phyloP scores from a whole-genome alignment of 1,139 yeast species.

The Spathaspora jeffriesii region DNA sequence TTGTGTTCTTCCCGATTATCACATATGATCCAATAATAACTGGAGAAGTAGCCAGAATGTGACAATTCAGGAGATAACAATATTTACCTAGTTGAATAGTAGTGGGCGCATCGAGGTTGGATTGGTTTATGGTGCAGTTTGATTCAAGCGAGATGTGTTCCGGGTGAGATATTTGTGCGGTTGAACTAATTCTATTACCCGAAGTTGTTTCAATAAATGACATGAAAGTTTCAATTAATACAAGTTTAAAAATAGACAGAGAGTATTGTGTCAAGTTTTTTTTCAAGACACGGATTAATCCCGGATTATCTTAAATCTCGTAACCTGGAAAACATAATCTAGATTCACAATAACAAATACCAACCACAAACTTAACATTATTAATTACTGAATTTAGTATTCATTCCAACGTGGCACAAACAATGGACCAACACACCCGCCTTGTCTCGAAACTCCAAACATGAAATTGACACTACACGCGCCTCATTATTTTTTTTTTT shows the following conservation, averaged over 20 bases:
- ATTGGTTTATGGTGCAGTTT: slow-evolving; percentile 30
- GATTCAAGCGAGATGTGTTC: slow-evolving; percentile 30
- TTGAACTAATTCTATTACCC: slow-evolving; percentile 49
- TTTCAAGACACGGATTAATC: neutral
- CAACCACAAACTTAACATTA: neutral
- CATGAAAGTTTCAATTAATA: no score
- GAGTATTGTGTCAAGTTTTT: no score
- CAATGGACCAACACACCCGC: neutral
- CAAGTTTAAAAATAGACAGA: no score
- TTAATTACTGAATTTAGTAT: neutral
- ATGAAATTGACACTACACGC: neutral
- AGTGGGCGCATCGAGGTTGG: slow-evolving; percentile 16
- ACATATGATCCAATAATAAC: slow-evolving; percentile 61
- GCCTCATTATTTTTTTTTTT: neutral
- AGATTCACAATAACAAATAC: neutral
- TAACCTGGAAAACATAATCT: neutral
- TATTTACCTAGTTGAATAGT: slow-evolving; percentile 55
- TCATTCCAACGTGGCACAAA: slow-evolving; percentile 2
- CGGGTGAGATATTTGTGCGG: slow-evolving; percentile 35
- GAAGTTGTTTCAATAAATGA: slow-evolving; percentile 37
- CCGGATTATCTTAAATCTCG: neutral
- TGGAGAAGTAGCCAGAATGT: slow-evolving; percentile 22
- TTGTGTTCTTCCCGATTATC: slow-evolving; percentile 45
- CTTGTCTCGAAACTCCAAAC: neutral
- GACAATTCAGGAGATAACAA: slow-evolving; percentile 38